Conservation (phyloP, 2,329 filamentous ascomycete species). For the Penicillium fuscoglaucum region DNA sequence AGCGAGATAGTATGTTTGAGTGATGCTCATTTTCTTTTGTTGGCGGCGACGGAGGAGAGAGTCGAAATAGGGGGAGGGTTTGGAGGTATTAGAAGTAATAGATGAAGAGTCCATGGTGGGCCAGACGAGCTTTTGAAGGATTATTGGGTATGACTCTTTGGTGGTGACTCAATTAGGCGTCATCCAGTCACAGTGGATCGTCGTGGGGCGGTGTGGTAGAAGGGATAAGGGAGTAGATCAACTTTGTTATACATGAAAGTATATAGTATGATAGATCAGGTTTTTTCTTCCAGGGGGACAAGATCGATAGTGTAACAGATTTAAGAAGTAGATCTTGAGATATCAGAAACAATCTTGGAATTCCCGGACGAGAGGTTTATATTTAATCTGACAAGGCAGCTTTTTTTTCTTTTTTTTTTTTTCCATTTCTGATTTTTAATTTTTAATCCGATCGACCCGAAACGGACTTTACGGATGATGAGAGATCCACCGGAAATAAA, state of each 20-base stretch:
- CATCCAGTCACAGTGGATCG: constrained; percentile 29
- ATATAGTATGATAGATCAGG: constrained; percentile 7
- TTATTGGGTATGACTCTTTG: constrained; percentile 31
- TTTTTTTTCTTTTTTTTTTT: neutral
- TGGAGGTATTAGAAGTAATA: constrained; percentile 25
- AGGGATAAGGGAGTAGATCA: neutral
- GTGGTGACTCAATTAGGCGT: constrained; percentile 33
- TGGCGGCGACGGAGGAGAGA: constrained; percentile 42
- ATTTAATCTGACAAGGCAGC: constrained; percentile 6
- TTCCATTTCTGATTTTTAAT: neutral
- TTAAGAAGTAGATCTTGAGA: neutral
- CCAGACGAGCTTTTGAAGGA: constrained; percentile 29
- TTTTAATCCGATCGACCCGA: constrained; percentile 8
- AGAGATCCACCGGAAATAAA: constrained; percentile 12
- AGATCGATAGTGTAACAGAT: constrained; percentile 1
- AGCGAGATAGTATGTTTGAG: constrained; percentile 97
- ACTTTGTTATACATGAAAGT: neutral
- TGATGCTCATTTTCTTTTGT: constrained; percentile 93
- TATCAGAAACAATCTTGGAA: neutral
- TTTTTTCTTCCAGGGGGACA: neutral
- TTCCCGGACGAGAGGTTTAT: constrained; percentile 5
- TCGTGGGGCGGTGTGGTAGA: constrained; percentile 30
- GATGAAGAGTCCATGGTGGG: constrained; percentile 29
- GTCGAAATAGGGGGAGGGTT: constrained; percentile 42
- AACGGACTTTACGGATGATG: constrained; percentile 10